Base-by-base conservation (phyloP, 2,329 filamentous ascomycete species). In the Coniochaeta ligniaria region DNA sequence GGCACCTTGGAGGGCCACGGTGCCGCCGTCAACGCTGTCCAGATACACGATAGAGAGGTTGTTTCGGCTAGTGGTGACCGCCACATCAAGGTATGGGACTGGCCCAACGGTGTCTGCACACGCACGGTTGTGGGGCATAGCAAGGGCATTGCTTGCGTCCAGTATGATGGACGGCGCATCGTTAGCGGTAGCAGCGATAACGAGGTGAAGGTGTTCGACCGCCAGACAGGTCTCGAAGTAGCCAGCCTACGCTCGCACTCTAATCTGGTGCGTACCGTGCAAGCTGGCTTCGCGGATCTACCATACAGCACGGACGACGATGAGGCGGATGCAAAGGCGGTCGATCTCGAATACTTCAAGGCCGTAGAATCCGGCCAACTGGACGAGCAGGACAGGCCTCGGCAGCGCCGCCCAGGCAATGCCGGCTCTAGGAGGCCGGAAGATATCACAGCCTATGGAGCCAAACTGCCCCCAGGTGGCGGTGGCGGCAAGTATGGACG, bases 161-260 rank as follows among this genome's bases (percentile, higher is more conserved):
- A 99, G 74, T 98, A 95, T 70, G 95, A 99, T 71, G 92, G 92
- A 28, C 87, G 91, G 58, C 86, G 95, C 22, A 96, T 99, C 64
- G 92, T 99, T 58, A 97, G 92, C 67, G 95, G 95, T 2, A 97
- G 93, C 73, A 97, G 93, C 67, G 95, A 99, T 73, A 92, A 96
- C 71, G 93, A 95, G 45, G 92, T 99, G 35, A 92, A 95, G 66
- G 95, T 99, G 22, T 99, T 96, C 72, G 95, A 98, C 71, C 88
- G 90, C 52, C 83, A 85, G 54, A 92, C 92, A 0, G 90, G 90
- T 4, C 87, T 95, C 12, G 93, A 98, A 73, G 92, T 98, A 6
- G 94, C 93, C 17, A 94, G 90, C 69, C 80, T 99, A 9, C 83
- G 87, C 58, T 90, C 90, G 12, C 95, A 99, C 71, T 82, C 80